Base-by-base conservation (phyloP, 2,329 filamentous ascomycete species). In the Verticillium dahliae region DNA sequence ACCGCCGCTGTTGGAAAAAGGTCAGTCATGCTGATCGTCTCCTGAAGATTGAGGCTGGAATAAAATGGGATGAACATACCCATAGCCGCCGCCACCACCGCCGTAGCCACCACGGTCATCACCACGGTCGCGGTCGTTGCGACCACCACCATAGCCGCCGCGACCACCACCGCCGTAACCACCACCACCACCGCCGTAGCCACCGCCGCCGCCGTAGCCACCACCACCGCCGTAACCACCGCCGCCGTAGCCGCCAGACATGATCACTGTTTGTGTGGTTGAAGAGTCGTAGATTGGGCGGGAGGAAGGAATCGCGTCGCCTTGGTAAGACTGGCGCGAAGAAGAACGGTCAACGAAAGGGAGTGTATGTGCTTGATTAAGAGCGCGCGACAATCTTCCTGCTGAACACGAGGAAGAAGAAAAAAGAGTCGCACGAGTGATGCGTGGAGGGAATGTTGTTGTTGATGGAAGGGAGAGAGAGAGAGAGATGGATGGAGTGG, bases 21-120 rank as follows among this genome's bases (percentile, higher is more conserved):
- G 73, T 82, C 72, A 83, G 79, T 56, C 64, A 65, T 57, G 57
- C 61, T 63, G 60, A 41, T 60, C 27, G 27, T 27, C 27, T 27
- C 22, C 39, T 50, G 50, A 60, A 57, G 57, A 52, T 35, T 50
- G 50, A 58, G 61, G 39, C 62, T 27, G 27, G 3, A 27, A 27
- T 4, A 27, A 27, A 59, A 64, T 56, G 11, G 31, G 37, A 52
- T 22, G 52, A 68, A 69, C 77, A 52, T 70, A 72, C 61, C 74
- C 74, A 65, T 75, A 80, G 71, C 78, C 78, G 61, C 81, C 81
- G 69, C 82, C 78, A 65, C 80, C 79, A 69, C 79, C 78, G 62
- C 81, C 81, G 69, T 82, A 78, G 65, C 80, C 79, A 69, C 79
- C 80, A 70, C 78, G 78, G 64, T 78, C 77, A 69, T 74, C 73